phyloP scores from a whole-genome alignment of 805 yeast genomes.

The Wickerhamiella brachini region DNA sequence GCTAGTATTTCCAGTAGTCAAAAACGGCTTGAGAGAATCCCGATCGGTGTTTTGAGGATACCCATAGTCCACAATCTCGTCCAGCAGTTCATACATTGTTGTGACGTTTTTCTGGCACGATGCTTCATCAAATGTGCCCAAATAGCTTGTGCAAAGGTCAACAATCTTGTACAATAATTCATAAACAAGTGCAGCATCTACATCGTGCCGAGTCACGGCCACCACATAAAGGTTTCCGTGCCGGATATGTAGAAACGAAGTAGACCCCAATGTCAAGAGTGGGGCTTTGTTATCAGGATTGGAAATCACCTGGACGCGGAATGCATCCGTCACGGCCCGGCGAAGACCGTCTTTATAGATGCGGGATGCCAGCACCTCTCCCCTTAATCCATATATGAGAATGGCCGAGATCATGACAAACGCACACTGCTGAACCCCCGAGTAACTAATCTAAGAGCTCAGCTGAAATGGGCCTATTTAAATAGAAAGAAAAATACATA shows the following conservation, averaged over 20 bases:
- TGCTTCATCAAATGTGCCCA: slow-evolving; percentile 32
- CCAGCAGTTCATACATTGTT: slow-evolving; percentile 60
- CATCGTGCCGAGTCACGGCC: slow-evolving; percentile 80
- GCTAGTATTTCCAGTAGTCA: slow-evolving; percentile 12
- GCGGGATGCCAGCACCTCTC: slow-evolving; percentile 70
- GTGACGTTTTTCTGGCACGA: slow-evolving; percentile 52
- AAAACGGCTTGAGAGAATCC: slow-evolving; percentile 27
- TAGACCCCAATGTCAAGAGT: slow-evolving; percentile 75
- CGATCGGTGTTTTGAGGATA: slow-evolving; percentile 56
- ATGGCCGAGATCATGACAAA: slow-evolving; percentile 62
- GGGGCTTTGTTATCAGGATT: slow-evolving; percentile 53
- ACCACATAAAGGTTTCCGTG: slow-evolving; percentile 58
- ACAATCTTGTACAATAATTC: slow-evolving; percentile 63
- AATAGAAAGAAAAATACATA: too few relatives aligned
- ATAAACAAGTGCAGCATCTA: slow-evolving; percentile 65
- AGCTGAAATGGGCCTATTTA: too few relatives aligned
- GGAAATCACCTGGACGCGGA: slow-evolving; percentile 81
- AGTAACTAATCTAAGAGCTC: too few relatives aligned
- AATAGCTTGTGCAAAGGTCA: slow-evolving; percentile 34
- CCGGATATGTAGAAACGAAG: slow-evolving; percentile 72
- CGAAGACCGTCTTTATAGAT: slow-evolving; percentile 62
- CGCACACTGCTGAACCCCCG: slow-evolving; percentile 2
- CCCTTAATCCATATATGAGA: slow-evolving; percentile 64
- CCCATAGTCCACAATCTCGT: slow-evolving; percentile 66
- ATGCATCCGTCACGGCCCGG: slow-evolving; percentile 70